Conservation (phyloP, 2,329 filamentous ascomycete species). For the Ambrosiella cleistominuta region DNA sequence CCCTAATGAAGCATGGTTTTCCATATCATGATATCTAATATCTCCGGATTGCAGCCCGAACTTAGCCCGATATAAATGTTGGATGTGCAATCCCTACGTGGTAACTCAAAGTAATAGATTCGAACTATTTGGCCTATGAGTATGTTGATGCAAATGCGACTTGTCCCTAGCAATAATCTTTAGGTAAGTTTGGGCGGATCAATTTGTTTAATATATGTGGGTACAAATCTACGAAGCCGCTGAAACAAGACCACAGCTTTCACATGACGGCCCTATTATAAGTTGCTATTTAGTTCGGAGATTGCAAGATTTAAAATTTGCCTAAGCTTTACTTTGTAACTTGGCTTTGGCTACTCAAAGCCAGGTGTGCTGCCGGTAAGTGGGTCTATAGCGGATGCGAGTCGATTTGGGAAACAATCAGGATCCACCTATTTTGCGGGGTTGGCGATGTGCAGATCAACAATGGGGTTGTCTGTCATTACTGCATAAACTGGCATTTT, state of each 20-base stretch:
- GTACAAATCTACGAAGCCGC: too few relatives aligned
- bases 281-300: too few relatives aligned
- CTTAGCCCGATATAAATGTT: background rate
- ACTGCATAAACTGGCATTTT: background rate
- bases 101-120: background rate
- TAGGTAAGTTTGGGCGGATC: background rate
- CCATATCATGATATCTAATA: background rate
- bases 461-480: background rate
- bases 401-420: background rate
- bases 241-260: too few relatives aligned
- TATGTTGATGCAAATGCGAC: too few relatives aligned
- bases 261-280: too few relatives aligned
- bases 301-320: too few relatives aligned
- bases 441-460: background rate
- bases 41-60: background rate
- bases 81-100: too few relatives aligned
- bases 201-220: too few relatives aligned
- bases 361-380: background rate
- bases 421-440: slow-evolving; percentile 2
- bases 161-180: background rate
- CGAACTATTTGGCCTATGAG: background rate
- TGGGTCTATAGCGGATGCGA: background rate
- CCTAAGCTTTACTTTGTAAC: too few relatives aligned
- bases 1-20: background rate
- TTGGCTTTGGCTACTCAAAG: too few relatives aligned